Evolutionary conservation across 2,329 filamentous ascomycete genomes (phyloP).

Genomic region (Sphaerulina musiva): DNA sequence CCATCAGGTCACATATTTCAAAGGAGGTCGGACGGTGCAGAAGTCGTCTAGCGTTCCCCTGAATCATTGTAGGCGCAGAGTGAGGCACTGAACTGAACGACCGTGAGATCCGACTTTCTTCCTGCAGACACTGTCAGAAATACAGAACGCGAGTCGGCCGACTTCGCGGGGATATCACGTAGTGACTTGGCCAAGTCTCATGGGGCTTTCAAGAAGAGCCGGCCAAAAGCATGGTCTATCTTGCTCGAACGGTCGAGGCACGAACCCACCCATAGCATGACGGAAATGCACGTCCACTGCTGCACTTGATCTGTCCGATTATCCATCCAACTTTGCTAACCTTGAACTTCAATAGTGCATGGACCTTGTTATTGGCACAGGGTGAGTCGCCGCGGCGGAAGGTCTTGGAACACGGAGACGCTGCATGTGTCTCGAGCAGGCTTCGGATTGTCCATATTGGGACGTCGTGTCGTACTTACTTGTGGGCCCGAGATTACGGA

Average conservation of each 20-base stretch:
- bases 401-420: background rate
- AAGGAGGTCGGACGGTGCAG: too few relatives aligned
- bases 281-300: slow-evolving; percentile 6
- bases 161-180: background rate
- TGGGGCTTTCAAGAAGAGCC: background rate
- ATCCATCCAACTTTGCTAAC: background rate
- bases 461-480: background rate
- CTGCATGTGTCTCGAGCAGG: background rate
- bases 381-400: background rate
- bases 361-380: background rate
- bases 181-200: background rate
- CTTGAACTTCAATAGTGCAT: slow-evolving; percentile 1
- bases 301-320: background rate
- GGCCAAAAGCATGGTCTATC: background rate
- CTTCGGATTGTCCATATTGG: background rate
- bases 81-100: too few relatives aligned
- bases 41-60: too few relatives aligned
- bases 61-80: too few relatives aligned
- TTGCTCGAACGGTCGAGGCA: background rate
- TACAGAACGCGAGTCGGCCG: background rate
- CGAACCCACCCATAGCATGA: background rate
- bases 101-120: too few relatives aligned
- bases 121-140: too few relatives aligned
- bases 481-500: background rate
- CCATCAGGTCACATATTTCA: too few relatives aligned